Evolutionary conservation across 345 rosid species (phyloP).

Genomic region (Anacardium occidentale): DNA sequence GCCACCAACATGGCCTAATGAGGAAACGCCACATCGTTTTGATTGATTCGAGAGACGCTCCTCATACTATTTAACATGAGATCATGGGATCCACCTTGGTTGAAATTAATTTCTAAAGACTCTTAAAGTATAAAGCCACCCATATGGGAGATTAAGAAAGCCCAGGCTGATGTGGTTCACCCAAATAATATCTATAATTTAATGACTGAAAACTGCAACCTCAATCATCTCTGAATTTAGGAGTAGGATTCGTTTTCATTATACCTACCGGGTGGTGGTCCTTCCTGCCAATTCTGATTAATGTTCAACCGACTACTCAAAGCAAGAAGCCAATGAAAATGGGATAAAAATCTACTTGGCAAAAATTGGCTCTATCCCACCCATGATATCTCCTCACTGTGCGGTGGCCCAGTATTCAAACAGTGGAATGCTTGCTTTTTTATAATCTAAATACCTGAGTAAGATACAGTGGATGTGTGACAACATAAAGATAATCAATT

Average conservation of each 20-base stretch:
- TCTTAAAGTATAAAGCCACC: background rate
- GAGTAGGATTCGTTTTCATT: background rate
- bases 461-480: background rate
- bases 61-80: background rate
- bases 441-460: slow-evolving; percentile 16
- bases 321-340: slow-evolving; percentile 16
- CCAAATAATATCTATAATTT: background rate
- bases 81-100: slow-evolving; percentile 31
- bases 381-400: background rate
- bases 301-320: background rate
- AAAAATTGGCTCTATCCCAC: background rate
- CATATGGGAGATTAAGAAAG: slow-evolving; percentile 6
- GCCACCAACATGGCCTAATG: slow-evolving; percentile 29
- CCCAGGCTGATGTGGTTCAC: background rate
- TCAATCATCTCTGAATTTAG: background rate
- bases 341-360: slow-evolving; percentile 3
- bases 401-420: slow-evolving; percentile 18
- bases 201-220: background rate
- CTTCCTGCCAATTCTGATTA: background rate
- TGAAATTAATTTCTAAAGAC: slow-evolving; percentile 3
- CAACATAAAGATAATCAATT: slow-evolving; percentile 8
- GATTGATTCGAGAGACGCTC: slow-evolving; percentile 9
- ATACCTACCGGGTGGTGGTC: background rate
- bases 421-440: background rate
- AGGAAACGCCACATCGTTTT: slow-evolving; percentile 31